Evolutionary conservation across 495 filamentous ascomycete species (phyloP).

Genomic region (Gamarada debralockiae): DNA sequence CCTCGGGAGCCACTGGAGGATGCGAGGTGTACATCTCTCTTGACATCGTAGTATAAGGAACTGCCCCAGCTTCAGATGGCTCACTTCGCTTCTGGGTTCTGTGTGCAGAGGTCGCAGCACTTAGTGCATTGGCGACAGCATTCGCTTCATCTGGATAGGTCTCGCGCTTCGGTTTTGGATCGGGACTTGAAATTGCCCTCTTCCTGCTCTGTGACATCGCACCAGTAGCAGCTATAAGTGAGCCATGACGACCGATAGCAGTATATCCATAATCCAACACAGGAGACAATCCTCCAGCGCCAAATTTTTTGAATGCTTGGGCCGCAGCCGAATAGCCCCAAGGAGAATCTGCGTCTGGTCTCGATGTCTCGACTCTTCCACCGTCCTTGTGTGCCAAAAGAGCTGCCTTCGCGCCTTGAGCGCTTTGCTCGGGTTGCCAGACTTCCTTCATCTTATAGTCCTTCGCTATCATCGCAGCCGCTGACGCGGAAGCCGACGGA

Average conservation of each 20-base stretch:
- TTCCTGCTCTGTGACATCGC: slow-evolving; percentile 60
- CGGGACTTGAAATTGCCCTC: slow-evolving; percentile 64
- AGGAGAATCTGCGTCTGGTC: slow-evolving; percentile 34
- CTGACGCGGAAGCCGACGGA: slow-evolving; percentile 57
- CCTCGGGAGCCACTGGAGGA: slow-evolving; percentile 66
- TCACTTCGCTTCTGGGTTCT: slow-evolving; percentile 23
- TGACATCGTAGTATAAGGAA: slow-evolving; percentile 43
- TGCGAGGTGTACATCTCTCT: slow-evolving; percentile 70
- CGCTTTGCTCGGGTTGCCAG: slow-evolving; percentile 49
- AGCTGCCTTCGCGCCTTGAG: slow-evolving; percentile 69
- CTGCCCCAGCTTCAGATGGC: slow-evolving; percentile 14
- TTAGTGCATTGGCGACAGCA: slow-evolving; percentile 59
- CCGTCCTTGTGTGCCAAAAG: slow-evolving; percentile 62
- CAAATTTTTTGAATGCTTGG: slow-evolving; percentile 40
- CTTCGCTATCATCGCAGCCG: slow-evolving; percentile 64
- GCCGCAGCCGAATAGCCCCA: slow-evolving; percentile 57
- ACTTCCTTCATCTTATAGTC: slow-evolving; percentile 58
- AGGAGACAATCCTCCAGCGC: slow-evolving; percentile 14
- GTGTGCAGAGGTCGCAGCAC: slow-evolving; percentile 57
- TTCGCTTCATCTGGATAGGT: slow-evolving; percentile 56
- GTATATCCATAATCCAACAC: slow-evolving; percentile 41
- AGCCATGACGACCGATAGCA: slow-evolving; percentile 48
- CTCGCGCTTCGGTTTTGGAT: slow-evolving; percentile 18
- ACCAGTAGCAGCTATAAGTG: slow-evolving; percentile 68
- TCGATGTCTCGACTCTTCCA: slow-evolving; percentile 46